Evolutionary conservation across 768 basidiomycete species (phyloP).

Genomic region (Daedaleopsis sinensis): DNA sequence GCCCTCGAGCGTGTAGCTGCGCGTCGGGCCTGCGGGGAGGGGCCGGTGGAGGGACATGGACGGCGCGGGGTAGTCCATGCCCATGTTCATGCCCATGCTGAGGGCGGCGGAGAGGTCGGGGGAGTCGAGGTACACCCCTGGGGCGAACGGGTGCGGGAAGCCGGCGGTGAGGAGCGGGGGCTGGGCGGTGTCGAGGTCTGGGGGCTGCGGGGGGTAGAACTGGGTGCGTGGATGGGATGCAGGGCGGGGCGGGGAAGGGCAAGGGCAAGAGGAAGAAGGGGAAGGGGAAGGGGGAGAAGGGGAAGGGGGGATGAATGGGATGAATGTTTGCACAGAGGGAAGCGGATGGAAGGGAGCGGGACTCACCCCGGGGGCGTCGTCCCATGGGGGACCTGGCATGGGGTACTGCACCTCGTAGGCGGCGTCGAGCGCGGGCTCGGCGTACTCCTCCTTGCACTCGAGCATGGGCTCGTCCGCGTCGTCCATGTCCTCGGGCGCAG

Average conservation of each 20-base stretch:
- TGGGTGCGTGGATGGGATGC: not conserved
- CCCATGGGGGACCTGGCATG: not conserved
- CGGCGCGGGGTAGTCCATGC: not conserved
- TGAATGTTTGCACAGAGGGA: not conserved
- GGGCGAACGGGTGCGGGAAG: not conserved
- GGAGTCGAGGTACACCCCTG: slow-evolving; percentile 1
- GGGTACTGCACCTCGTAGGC: not conserved
- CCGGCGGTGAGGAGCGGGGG: not conserved
- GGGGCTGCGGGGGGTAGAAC: not conserved
- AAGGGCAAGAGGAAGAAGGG: too few species aligned
- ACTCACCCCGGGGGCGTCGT: not conserved
- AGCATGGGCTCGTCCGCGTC: not conserved
- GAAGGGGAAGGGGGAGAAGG: too few species aligned
- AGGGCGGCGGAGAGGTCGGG: not conserved
- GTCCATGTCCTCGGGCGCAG: too few species aligned
- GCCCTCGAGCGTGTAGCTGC: slow-evolving; percentile 25
- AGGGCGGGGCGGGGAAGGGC: not conserved
- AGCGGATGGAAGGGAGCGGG: not conserved
- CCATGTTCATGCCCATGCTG: not conserved
- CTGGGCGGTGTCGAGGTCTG: slow-evolving; percentile 3
- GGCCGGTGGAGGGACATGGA: not conserved
- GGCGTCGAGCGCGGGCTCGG: not conserved
- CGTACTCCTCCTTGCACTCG: not conserved
- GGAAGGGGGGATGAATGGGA: too few species aligned
- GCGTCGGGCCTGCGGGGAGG: slow-evolving; percentile 1